Evolutionary conservation across 768 basidiomycete genomes (phyloP).

Genomic region (Auricularia auricula-judae): DNA sequence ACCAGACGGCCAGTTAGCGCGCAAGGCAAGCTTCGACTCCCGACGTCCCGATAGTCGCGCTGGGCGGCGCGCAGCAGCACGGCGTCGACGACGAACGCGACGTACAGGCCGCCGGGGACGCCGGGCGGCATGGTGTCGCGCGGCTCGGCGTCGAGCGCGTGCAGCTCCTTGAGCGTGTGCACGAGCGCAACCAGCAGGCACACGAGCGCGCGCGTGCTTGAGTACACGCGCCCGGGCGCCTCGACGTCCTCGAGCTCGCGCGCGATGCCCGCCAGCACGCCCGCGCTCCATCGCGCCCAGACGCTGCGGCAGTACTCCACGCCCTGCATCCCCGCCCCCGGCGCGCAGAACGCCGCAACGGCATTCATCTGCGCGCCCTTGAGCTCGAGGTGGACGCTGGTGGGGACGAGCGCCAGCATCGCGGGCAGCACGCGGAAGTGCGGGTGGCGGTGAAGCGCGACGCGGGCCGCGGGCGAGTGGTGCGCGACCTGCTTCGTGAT

Average conservation of each 20-base stretch:
- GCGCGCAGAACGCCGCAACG: conserved; percentile 66
- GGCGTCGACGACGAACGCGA: conserved; percentile 80
- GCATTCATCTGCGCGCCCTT: conserved; percentile 80
- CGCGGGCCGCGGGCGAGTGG: conserved; percentile 66
- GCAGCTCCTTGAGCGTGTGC: conserved; percentile 66
- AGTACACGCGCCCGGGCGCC: conserved; percentile 64
- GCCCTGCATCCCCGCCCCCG: conserved; percentile 61
- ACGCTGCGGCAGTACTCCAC: conserved; percentile 74
- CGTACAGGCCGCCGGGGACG: conserved; percentile 38
- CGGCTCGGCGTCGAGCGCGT: conserved; percentile 45
- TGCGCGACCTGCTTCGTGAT: conserved; percentile 67
- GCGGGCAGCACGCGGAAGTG: conserved; percentile 77
- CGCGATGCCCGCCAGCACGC: conserved; percentile 77
- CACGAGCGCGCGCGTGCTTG: conserved; percentile 82
- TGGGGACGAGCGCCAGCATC: conserved; percentile 68
- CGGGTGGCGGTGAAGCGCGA: conserved; percentile 62
- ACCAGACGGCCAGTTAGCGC: too few relatives aligned
- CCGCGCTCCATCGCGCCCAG: conserved; percentile 75
- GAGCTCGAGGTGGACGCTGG: conserved; percentile 78
- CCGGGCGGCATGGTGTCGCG: conserved; percentile 70
- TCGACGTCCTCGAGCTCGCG: conserved; percentile 86
- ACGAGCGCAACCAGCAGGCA: conserved; percentile 72
- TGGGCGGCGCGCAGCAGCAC: conserved; percentile 39
- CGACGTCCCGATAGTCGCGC: too few relatives aligned
- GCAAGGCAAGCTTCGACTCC: too few relatives aligned